phyloP scores from a whole-genome alignment of 2,329 filamentous ascomycete species.

The Hypoxylon sp. region DNA sequence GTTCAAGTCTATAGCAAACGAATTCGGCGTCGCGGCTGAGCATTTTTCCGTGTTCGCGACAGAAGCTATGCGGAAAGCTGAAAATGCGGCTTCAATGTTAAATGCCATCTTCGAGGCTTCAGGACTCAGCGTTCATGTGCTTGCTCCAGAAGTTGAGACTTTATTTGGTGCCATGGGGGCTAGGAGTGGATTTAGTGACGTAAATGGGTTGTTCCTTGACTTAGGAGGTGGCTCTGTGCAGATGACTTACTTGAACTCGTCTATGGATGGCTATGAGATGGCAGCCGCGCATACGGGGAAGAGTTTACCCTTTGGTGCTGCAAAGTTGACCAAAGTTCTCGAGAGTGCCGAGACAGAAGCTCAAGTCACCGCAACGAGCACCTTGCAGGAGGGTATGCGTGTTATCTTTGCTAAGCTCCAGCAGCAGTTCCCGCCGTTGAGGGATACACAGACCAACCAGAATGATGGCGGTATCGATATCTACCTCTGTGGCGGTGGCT shows the following conservation, averaged over 20 bases:
- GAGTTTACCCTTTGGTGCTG: constrained; percentile 74
- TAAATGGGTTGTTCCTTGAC: constrained; percentile 87
- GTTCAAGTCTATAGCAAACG: constrained; percentile 79
- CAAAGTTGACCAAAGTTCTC: constrained; percentile 68
- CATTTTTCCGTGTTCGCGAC: constrained; percentile 86
- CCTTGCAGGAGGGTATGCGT: constrained; percentile 71
- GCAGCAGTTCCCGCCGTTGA: constrained; percentile 66
- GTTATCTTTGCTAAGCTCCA: constrained; percentile 71
- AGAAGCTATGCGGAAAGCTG: constrained; percentile 86
- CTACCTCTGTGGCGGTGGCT: constrained; percentile 91
- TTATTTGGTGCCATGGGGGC: constrained; percentile 87
- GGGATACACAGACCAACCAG: constrained; percentile 56
- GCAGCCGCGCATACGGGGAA: constrained; percentile 68
- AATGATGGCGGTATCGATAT: constrained; percentile 71
- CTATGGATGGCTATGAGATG: constrained; percentile 62
- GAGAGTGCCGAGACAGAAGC: constrained; percentile 58
- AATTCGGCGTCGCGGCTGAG: constrained; percentile 74
- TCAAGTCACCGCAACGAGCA: constrained; percentile 64
- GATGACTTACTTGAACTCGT: constrained; percentile 74
- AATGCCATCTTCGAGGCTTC: constrained; percentile 72
- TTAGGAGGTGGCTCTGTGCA: constrained; percentile 81
- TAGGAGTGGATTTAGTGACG: constrained; percentile 77
- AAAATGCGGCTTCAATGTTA: constrained; percentile 79
- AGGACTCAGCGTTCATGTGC: constrained; percentile 78
- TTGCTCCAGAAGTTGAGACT: constrained; percentile 86